Evolutionary conservation across 2,329 filamentous ascomycete genomes (phyloP), one percentile per base, ranked within the genome.

Genomic region (Colletotrichum spaethianum): DNA sequence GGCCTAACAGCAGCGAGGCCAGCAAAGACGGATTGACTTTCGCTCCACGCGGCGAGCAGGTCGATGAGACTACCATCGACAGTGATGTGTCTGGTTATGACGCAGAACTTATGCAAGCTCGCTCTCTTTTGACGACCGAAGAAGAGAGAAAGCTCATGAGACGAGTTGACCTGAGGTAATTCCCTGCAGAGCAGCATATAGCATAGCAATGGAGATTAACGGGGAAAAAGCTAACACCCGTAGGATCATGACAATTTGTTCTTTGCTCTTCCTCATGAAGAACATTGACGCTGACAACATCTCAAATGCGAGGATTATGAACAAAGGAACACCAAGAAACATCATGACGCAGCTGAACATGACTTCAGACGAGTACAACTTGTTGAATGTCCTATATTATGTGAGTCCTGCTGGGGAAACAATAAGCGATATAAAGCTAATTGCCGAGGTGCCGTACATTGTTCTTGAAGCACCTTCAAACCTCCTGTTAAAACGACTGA

Each of bases 221-320:
- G 11, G 7, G 2, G 2, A 11, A 9, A 36, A 36, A 36, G n/a
- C n/a, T 8, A 11, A 36, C 8, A 36, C 7, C 33, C 40, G 18
- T 20, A 44, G 40, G 40, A 74, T 79, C 7, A 77, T 78, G 67
- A 75, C 75, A 1, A 55, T 79, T n/a, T 79, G 82, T 59, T 82
- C 82, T 0, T 66, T 83, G 8, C 80, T 84, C 12, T 84, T 84
- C 62, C 75, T 84, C 66, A 80, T 84, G 63, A 84, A 84, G 67
- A 82, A 82, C 18, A 73, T 84, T 3, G 83, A 84, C 59, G 74
- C 77, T 9, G 78, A 81, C 64, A 84, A 84, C 74, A 79, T 84
- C 18, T 82, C 82, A 1, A 85, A 69, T 31, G 66, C 60, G 23
- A 78, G 83, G 12, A 84, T 84, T 44, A 85, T 85, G 83, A 83